Evolutionary conservation across 192 early-diverging fungal genomes (phyloP), one percentile per base, ranked within the genome.

Genomic region (Radiomyces spectabilis): DNA sequence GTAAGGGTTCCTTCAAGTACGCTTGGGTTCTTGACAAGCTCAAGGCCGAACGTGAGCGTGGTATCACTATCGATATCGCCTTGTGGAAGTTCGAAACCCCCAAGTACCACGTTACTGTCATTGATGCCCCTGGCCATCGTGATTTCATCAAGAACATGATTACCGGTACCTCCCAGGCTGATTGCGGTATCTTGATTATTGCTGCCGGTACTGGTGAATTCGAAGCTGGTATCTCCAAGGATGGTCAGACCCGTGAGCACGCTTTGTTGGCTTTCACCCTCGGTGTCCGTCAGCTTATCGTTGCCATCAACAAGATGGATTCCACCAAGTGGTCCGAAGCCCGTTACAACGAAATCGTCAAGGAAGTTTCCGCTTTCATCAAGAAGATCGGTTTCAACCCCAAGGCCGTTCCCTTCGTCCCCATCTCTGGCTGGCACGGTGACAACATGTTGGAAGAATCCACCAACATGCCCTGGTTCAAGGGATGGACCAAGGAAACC

Each of bases 111-210:
- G 89, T 93, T 66, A 97, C 92, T 82, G 87, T 97, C 80, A 95
- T 97, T 73, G 93, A 97, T 73, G 93, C 95, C 72, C 95, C 95
- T 44, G 95, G 95, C 53, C 95, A 97, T 85, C 86, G 95, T 75
- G 95, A 97, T 84, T 97, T 97, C 87, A 95, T 97, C 84, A 95
- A 95, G 81, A 97, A 97, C 90, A 97, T 94, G 93, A 96, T 96
- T 73, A 92, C 94, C 75, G 94, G 94, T 81, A 91, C 94, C 68
- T 92, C 90, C 61, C 93, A 92, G 75, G 95, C 93, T 55, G 95
- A 97, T 69, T 92, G 90, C 73, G 95, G 86, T 72, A 86, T 97
- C 67, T 88, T 97, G 66, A 92, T 95, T 62, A 88, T 95, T 76
- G 85, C 86, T 65, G 85, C 83, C 63, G 89, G 86, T 85, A 77